A percentile compares a stretch with the other conserved stretches of the same genome.
phyloP scores from a whole-genome alignment of 352 stramenopile genomes.

The Pythium dissotocum region DNA sequence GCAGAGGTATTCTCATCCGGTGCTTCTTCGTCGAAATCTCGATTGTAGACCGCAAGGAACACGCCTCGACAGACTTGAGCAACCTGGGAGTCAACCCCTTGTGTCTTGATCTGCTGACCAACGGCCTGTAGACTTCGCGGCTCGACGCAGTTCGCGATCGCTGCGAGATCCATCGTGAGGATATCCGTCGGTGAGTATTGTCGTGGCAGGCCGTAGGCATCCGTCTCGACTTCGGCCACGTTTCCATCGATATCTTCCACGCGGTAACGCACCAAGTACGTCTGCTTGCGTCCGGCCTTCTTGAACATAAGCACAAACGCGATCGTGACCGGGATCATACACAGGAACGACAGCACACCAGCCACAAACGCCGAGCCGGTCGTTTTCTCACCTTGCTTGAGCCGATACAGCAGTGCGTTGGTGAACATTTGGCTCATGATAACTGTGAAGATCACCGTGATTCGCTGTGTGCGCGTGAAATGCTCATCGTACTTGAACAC shows the following conservation, averaged over 20 bases:
- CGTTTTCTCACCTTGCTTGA: slow-evolving; percentile 48
- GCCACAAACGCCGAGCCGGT: slow-evolving; percentile 51
- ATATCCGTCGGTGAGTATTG: slow-evolving; percentile 51
- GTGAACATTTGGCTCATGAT: slow-evolving; percentile 77
- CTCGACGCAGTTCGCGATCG: slow-evolving; percentile 48
- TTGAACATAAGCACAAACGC: slow-evolving; percentile 77
- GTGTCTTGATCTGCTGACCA: slow-evolving; percentile 36
- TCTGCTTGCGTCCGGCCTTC: slow-evolving; percentile 56
- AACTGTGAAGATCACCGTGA: slow-evolving; percentile 72
- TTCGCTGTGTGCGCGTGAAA: slow-evolving; percentile 56
- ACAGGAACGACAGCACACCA: slow-evolving; percentile 58
- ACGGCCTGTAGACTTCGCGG: slow-evolving; percentile 33
- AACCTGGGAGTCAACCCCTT: slow-evolving; percentile 25
- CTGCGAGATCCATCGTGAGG: slow-evolving; percentile 54
- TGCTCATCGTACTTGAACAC: slow-evolving; percentile 76
- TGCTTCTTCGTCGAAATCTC: slow-evolving; percentile 44
- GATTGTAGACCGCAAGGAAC: slow-evolving; percentile 64
- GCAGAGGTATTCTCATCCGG: slow-evolving; percentile 18
- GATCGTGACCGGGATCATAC: slow-evolving; percentile 63
- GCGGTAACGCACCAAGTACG: slow-evolving; percentile 65
- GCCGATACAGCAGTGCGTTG: slow-evolving; percentile 62
- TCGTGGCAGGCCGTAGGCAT: slow-evolving; percentile 57
- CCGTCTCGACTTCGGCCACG: slow-evolving; percentile 58
- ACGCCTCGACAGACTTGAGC: slow-evolving; percentile 56
- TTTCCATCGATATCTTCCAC: slow-evolving; percentile 64